Evolutionary conservation across 176 grass and related monocot species (phyloP), one percentile per base, ranked within the genome.

Genomic region (Cenchrus americanus): DNA sequence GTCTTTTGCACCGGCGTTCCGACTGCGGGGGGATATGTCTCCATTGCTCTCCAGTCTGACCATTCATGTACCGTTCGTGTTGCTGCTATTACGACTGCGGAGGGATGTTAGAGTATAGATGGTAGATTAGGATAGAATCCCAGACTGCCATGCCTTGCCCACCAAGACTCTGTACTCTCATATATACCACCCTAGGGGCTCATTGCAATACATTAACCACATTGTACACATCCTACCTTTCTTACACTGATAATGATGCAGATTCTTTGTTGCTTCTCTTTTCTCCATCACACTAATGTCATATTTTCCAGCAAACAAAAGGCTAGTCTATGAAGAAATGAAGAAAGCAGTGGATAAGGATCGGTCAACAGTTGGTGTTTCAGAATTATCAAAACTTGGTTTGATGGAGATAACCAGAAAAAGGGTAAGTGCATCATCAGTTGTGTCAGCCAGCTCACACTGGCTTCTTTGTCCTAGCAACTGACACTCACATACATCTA

Each of bases 331-430:
- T 88, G 89, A 98, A 85, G 93, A 95, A 92, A 95, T 98, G 93
- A 87, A 89, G 81, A 95, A 90, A 82, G 87, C 90, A 88, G 89
- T 93, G 64, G 91, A 98, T 76, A 90, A 86, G 75, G 96, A 98
- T 77, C 82, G 96, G 18, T 98, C 95, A 53, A 91, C 85, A 8
- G 96, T 98, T 40, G 83, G 88, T 84, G 96, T 98, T 87, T 91
- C 87, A 73, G 96, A 98, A 83, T 68, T 95, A 21, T 98, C 96
- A 79, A 91, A 92, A 86, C 89, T 93, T 64, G 91, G 96, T 53
- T 91, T 98, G 85, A 98, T 98, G 93, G 92, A 93, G 81, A 90
- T 98, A 84, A 93, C 96, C 74, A 98, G 96, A 83, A 94, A 93
- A 91, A 93, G 96, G 93, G 91, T 98, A 92, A 83, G 84, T 40